These are phyloP conservation scores for Aspergillus avenaceus DNA, from an alignment of 495 filamentous ascomycete species.

Conservation along the genomic window DNA sequence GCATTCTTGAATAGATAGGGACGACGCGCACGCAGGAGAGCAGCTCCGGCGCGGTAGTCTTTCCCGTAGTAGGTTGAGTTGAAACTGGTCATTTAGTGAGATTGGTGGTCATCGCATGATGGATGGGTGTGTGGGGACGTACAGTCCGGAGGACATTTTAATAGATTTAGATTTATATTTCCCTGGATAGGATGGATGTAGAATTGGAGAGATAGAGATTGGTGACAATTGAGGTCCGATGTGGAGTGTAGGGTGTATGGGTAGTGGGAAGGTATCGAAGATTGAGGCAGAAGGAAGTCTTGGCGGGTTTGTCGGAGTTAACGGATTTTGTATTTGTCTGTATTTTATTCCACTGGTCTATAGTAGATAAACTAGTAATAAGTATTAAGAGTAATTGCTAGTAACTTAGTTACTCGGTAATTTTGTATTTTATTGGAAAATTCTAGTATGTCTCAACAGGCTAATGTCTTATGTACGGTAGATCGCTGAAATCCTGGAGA, in stretches of 20 bases:
- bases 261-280: too few species aligned
- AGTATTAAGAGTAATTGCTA: too few species aligned
- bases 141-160: conserved; percentile 43
- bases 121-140: conserved; percentile 14
- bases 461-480: too few species aligned
- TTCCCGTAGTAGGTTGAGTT: conserved; percentile 89
- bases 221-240: background rate
- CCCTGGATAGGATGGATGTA: background rate
- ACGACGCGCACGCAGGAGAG: conserved; percentile 83
- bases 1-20: conserved; percentile 91
- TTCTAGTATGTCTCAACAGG: too few species aligned
- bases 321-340: too few species aligned
- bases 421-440: too few species aligned
- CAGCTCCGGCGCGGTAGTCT: conserved; percentile 70
- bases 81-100: conserved; percentile 43
- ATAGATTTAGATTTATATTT: background rate
- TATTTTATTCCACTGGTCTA: too few species aligned
- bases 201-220: background rate
- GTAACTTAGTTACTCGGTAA: too few species aligned
- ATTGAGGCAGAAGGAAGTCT: too few species aligned
- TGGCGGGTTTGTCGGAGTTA: background rate
- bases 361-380: too few species aligned
- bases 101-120: background rate
- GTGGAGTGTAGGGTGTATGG: background rate
- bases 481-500: too few species aligned